Conservation (phyloP, 345 rosid species). For the Camelina neglecta region DNA sequence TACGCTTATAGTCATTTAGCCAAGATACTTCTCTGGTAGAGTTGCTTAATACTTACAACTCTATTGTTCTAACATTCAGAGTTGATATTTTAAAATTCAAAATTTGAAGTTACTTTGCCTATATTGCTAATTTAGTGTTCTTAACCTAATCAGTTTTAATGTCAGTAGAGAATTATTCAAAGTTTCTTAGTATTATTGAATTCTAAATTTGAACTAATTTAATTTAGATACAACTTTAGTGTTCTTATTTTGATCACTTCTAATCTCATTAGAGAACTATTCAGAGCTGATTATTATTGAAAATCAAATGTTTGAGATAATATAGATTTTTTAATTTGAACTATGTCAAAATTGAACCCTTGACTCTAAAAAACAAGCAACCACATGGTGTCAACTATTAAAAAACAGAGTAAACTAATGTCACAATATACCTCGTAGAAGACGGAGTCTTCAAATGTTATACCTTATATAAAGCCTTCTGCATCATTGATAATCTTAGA, state of each 20-base stretch:
- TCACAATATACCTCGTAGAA: neutral
- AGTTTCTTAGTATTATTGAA: neutral
- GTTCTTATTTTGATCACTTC: neutral
- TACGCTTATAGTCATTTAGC: neutral
- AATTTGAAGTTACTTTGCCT: neutral
- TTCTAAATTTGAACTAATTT: neutral
- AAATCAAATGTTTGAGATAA: neutral
- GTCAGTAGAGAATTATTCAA: neutral
- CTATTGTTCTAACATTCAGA: too few relatives aligned
- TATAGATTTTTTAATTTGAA: neutral
- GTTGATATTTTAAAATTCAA: neutral
- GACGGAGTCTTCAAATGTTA: neutral
- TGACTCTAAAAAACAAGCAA: constrained; percentile 3
- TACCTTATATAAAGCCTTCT: constrained; percentile 11
- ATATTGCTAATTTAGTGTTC: neutral
- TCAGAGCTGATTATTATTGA: neutral
- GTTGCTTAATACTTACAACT: neutral
- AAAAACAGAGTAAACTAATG: too few relatives aligned
- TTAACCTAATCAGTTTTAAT: neutral
- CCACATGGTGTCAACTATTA: too few relatives aligned
- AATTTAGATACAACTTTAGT: neutral
- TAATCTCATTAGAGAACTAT: neutral
- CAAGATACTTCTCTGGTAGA: neutral
- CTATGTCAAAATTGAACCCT: neutral
- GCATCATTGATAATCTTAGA: neutral